Base-by-base conservation (phyloP, 768 basidiomycete species). In the Galerina marginata region DNA sequence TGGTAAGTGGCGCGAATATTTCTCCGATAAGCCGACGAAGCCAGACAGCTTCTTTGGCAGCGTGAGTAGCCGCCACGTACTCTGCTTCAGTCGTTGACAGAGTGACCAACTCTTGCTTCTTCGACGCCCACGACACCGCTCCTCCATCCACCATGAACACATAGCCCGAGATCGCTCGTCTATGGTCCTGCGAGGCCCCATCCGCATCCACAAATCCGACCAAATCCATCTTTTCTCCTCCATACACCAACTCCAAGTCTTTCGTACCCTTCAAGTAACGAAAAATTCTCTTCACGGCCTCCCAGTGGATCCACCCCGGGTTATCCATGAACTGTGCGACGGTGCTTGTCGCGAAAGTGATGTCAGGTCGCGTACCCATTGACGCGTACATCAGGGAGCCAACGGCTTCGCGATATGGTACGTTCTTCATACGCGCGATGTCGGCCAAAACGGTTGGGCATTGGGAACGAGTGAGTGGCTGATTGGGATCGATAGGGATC, bases 51-150 rank as follows among this genome's bases (percentile, higher is more conserved):
- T 61, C 54, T 4, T 53, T 40, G 3, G 59, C 38, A 29, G 60
- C 63, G 42, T 61, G 62, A n/a, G 62, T 63, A 7, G 56, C 46
- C 4, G 65, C 65, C 16, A 66, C 59, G 45, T 63, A 66, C 39
- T 66, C 53, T 6, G 65, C 61, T 25, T 66, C 46, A 10, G 65
- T 61, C 9, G 61, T 66, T 40, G 58, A 65, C 3, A 65, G 38
- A 0, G 61, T 61, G 12, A 81, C 73, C 15, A 71, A 62, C 2
- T 67, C 33, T 65, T 78, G 78, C 23, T 66, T 61, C 54, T 70
- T 68, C 9, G 71, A 72, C 0, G 45, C 38, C 77, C 78, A 79
- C 1, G 62, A 63, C 14, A 80, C 65, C 2, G 67, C 65, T 4
- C 67, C 71, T 0, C 69, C 65, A 52, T 63, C 67, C 43, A 73